These are phyloP conservation scores for Bacidia rubella DNA, from an alignment of 495 filamentous ascomycete genomes.

Conservation along the genomic window DNA sequence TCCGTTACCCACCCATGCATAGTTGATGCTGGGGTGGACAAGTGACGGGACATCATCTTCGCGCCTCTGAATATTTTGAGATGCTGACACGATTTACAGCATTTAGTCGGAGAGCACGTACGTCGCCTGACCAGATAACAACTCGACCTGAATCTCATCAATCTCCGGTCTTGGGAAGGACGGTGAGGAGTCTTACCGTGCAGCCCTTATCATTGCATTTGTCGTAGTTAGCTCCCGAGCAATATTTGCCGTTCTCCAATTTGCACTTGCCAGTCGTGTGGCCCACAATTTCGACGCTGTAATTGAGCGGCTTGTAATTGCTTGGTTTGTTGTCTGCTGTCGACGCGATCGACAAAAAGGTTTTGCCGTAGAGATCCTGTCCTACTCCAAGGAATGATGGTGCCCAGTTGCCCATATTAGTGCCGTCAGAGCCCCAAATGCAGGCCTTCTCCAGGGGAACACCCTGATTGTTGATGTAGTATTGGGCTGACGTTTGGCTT, in stretches of 20 bases:
- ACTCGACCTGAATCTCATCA: slow-evolving; percentile 25
- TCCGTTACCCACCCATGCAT: too few relatives aligned
- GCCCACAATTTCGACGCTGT: slow-evolving; percentile 56
- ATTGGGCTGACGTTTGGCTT: slow-evolving; percentile 73
- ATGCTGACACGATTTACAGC: neutral
- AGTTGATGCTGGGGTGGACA: too few relatives aligned
- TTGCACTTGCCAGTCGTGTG: slow-evolving; percentile 56
- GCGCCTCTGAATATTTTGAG: too few relatives aligned
- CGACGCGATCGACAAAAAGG: slow-evolving; percentile 72
- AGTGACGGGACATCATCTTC: too few relatives aligned
- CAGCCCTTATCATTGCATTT: slow-evolving; percentile 41
- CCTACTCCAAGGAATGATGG: slow-evolving; percentile 83
- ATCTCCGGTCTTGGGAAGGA: neutral
- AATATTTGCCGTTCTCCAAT: slow-evolving; percentile 54
- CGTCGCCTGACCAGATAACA: slow-evolving; percentile 32
- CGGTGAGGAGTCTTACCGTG: slow-evolving; percentile 42
- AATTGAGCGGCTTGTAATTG: slow-evolving; percentile 48
- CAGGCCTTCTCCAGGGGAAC: slow-evolving; percentile 56
- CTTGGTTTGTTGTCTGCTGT: slow-evolving; percentile 50
- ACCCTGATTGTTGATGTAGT: slow-evolving; percentile 85
- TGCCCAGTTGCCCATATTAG: slow-evolving; percentile 70
- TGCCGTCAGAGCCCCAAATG: slow-evolving; percentile 53
- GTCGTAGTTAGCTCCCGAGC: slow-evolving; percentile 26
- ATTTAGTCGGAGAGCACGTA: slow-evolving; percentile 25
- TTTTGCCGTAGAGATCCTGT: slow-evolving; percentile 42